Evolutionary conservation across 345 rosid species (phyloP), one percentile per base, ranked within the genome.

Genomic region (Schrenkiella parvula): DNA sequence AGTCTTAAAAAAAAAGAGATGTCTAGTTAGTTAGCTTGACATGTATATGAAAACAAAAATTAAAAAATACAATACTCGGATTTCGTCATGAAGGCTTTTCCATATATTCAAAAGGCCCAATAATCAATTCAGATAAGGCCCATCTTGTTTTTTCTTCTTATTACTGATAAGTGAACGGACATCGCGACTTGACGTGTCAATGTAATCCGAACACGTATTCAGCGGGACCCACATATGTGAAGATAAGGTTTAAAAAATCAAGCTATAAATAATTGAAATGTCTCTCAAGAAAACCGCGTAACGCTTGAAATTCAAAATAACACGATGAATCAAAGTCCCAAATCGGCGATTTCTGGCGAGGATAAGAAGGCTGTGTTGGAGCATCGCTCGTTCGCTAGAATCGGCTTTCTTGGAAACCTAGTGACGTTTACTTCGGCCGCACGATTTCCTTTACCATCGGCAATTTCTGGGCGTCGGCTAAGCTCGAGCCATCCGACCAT

Each of bases 391-490:
- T 78, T 81, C 52, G 96, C 96, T 4, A 80, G 93, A 21, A 80
- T 88, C 6, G 91, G 93, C 1, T 68, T 90, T 10, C 62, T 88
- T 9, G 93, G 93, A 8, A 90, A 90, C 62, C 96, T 2, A 90
- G 96, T 56, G 91, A 88, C 55, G 89, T 90, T 23, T 90, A 90
- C 76, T 79, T 73, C 31, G 91, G 93, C 46, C 84, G 89, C 15
- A 76, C 90, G 8, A 88, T 90, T 66, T 84, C 91, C 6, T 78
- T 90, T 66, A 78, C 79, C 62, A 80, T 86, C 28, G 85, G 74
- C 15, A 90, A 88, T 70, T 90, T 90, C 79, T 88, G 88, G 88
- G 86, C 96, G 14, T 66, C 84, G 18, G 91, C 80, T 68, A 80
- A 43, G 52, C 77, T 93, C 26, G 83, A 82, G 37, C 93, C 93